Evolutionary conservation across 306 rosid genomes (phyloP), one percentile per base, ranked within the genome.

Genomic region (Sicyos baderoa): DNA sequence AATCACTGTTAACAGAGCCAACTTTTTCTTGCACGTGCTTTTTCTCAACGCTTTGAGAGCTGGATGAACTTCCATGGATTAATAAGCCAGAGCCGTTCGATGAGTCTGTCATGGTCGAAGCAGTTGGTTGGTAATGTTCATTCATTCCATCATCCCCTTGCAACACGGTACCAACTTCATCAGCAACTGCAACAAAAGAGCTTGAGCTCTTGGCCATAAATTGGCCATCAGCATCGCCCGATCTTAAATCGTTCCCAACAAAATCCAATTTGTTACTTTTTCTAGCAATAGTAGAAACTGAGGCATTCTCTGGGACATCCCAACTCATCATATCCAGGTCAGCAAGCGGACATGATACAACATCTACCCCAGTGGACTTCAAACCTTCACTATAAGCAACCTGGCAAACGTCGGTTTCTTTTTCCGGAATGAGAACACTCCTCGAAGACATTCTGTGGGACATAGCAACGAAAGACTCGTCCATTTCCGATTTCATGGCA

Each of bases 71-170:
- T 9, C 78, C 88, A 59, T 71, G 84, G 64, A 70, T 57, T 52
- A 72, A 67, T 51, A 89, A 82, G 73, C 74, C 76, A 11, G 80
- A 86, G 69, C 71, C 78, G 72, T 55, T 77, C 1, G 95, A 84
- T n/a, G 96, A 87, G 81, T 82, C 83, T 1, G 89, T 82, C 87
- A 79, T 59, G 79, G 86, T 83, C 19, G 89, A 88, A 79, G 77
- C 70, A 75, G 75, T 15, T 19, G 74, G 86, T 53, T 71, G 86
- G 82, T 75, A 78, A 72, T 53, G 83, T 71, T 88, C 88, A 56
- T 60, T 75, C 74, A 72, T 75, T 35, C 74, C 87, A 48, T 70
- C 72, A 0, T 47, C 45, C 11, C 45, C 45, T 7, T 0, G 45
- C 74, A 74, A 53, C 22, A 76, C 72, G 45, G 70, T 77, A 40